A percentile compares a stretch with the other conserved stretches of the same genome.
Evolutionary conservation across 1,284 basidiomycete species (phyloP).

Genomic region (Heliocybe sulcata): DNA sequence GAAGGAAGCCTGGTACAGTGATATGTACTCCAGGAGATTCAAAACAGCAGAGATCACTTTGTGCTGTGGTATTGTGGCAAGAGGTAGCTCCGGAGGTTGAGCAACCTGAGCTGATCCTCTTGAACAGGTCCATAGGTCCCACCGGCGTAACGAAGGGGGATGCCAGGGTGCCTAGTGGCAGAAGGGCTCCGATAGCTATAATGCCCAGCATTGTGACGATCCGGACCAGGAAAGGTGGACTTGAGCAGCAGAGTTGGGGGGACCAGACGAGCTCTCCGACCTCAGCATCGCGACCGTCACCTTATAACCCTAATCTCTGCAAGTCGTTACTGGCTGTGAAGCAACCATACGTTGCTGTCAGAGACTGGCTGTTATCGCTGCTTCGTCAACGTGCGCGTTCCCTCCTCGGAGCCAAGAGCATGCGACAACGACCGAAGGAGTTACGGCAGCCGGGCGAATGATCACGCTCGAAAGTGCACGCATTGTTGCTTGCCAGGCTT

Average conservation of each 20-base stretch:
- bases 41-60: constrained; percentile 24
- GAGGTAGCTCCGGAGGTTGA: constrained; percentile 21
- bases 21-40: constrained; percentile 25
- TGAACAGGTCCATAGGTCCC: constrained; percentile 17
- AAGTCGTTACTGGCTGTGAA: not conserved
- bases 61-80: constrained; percentile 24
- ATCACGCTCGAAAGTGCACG: not conserved
- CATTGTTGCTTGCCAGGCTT: too few species aligned
- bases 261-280: not conserved
- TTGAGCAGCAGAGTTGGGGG: not conserved
- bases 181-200: constrained; percentile 12
- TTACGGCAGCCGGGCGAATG: not conserved
- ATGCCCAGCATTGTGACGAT: constrained; percentile 5
- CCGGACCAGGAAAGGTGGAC: not conserved
- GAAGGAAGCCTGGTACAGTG: not conserved
- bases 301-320: not conserved
- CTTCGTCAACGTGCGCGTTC: not conserved
- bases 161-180: constrained; percentile 10
- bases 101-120: constrained; percentile 25
- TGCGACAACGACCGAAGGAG: not conserved
- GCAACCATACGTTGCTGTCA: not conserved
- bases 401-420: not conserved
- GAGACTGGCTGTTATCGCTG: not conserved
- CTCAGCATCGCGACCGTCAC: not conserved
- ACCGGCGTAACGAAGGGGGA: constrained; percentile 8